Base-by-base conservation (phyloP, 352 stramenopile genomes). In the Phytophthora capsici region DNA sequence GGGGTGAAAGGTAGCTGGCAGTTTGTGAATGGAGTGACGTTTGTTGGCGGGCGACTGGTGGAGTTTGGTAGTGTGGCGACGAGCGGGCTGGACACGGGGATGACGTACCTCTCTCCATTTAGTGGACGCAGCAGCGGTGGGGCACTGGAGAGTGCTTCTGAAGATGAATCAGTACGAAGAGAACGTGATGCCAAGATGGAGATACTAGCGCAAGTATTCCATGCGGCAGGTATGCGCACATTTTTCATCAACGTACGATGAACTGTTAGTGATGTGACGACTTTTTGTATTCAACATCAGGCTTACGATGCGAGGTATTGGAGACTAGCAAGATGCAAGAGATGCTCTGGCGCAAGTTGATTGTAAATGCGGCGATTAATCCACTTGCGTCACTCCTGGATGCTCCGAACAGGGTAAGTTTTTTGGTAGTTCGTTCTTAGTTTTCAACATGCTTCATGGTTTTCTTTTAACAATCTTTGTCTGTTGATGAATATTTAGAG, bases 301-400 rank as follows among this genome's bases (percentile, higher is more conserved):
- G 78, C 25, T 50, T 90, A 19, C 62, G 49, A 12, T 87, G 69
- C 32, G 28, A 88, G 44, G 48, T 80, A 7, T 40, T 94, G n/a
- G 56, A 71, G 12, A 26, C 54, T 0, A 56, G 57, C 5, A 64
- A 78, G 14, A 90, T 91, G 73, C 74, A 90, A 55, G 71, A 68
- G 10, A 89, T 89, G 30, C 69, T 89, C 10, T 94, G 86, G 86
- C 72, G 75, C 16, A 94, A 94, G 45, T 66, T 93, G 30, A 86
- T 94, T 64, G 80, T 94, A 34, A 94, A 94, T 55, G 86, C 86
- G 2, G 82, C 71, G 2, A 91, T 94, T 61, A 94, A 94, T 47
- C 84, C 86, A 4, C 67, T 94, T 16, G 81, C 80, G 8, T 84
- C 80, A 8, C 47, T 94, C 14, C 37, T 93, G 4, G 70, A 94